These are phyloP conservation scores for Orbilia quercus DNA, from an alignment of 2,329 filamentous ascomycete species.

Conservation along the genomic window DNA sequence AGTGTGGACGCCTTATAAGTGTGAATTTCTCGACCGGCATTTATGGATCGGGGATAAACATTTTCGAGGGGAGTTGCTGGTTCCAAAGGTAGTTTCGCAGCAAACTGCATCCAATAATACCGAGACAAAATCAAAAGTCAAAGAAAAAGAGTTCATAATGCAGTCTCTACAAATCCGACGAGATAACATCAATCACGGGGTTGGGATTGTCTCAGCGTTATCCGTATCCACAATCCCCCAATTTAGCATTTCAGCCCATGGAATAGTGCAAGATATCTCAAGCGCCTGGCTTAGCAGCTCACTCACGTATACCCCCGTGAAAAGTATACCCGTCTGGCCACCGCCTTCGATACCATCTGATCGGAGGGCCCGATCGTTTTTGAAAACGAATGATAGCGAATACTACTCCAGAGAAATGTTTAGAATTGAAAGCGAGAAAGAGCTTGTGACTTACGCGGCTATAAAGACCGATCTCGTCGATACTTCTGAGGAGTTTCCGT, in stretches of 20 bases:
- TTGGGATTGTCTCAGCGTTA: background rate
- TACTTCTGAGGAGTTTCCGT: conserved; percentile 12
- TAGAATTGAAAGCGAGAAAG: conserved; percentile 1
- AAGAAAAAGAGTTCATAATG: no score
- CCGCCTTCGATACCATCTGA: conserved; percentile 8
- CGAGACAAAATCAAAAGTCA: no score
- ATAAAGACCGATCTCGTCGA: conserved; percentile 12
- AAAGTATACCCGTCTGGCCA: conserved; percentile 7
- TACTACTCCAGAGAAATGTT: background rate
- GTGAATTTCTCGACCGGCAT: background rate
- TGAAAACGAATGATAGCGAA: background rate
- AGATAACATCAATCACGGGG: no score
- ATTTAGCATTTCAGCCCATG: conserved; percentile 6
- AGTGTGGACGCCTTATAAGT: background rate
- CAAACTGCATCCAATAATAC: no score
- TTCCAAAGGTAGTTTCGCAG: no score
- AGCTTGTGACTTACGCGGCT: conserved; percentile 9
- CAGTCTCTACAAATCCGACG: background rate
- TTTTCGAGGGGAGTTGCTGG: conserved; percentile 6
- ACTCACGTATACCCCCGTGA: conserved; percentile 3
- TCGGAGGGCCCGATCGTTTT: background rate
- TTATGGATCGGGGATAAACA: conserved; percentile 32
- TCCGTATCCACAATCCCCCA: background rate
- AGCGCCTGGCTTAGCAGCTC: no score
- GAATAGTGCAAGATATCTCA: conserved; percentile 1